Evolutionary conservation across 768 basidiomycete species (phyloP).

Genomic region (Panaeolus cyanescens): DNA sequence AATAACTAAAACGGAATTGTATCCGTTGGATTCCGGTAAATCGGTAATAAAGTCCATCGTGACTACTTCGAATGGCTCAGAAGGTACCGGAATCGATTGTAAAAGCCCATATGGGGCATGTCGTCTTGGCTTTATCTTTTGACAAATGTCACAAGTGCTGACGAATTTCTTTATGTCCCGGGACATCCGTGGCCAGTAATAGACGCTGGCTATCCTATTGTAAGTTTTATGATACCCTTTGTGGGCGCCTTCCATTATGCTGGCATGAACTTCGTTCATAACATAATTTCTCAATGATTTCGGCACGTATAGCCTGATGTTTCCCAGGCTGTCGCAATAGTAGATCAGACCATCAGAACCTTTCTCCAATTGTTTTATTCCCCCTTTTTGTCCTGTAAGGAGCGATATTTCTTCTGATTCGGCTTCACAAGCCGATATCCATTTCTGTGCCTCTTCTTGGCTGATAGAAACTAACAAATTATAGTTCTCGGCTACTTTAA

Average conservation of each 20-base stretch:
- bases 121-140: conserved; percentile 24
- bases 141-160: conserved; percentile 26
- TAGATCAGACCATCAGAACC: conserved; percentile 16
- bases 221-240: conserved; percentile 26
- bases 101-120: conserved; percentile 33
- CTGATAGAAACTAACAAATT: too few relatives aligned
- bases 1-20: conserved; percentile 31
- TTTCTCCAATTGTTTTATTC: neutral
- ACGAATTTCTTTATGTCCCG: conserved; percentile 20
- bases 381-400: too few relatives aligned
- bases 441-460: too few relatives aligned
- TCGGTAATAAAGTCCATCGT: conserved; percentile 37
- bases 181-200: conserved; percentile 35
- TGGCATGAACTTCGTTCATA: conserved; percentile 26
- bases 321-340: conserved; percentile 26
- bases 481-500: too few relatives aligned
- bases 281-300: conserved; percentile 10
- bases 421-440: too few relatives aligned
- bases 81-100: conserved; percentile 32
- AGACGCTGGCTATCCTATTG: conserved; percentile 19
- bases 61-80: conserved; percentile 30
- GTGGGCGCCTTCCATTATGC: conserved; percentile 26
- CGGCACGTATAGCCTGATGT: conserved; percentile 30
- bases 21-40: conserved; percentile 30
- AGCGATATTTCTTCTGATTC: too few relatives aligned